Conservation (phyloP, 805 yeast species). For the Starmerella cellae region DNA sequence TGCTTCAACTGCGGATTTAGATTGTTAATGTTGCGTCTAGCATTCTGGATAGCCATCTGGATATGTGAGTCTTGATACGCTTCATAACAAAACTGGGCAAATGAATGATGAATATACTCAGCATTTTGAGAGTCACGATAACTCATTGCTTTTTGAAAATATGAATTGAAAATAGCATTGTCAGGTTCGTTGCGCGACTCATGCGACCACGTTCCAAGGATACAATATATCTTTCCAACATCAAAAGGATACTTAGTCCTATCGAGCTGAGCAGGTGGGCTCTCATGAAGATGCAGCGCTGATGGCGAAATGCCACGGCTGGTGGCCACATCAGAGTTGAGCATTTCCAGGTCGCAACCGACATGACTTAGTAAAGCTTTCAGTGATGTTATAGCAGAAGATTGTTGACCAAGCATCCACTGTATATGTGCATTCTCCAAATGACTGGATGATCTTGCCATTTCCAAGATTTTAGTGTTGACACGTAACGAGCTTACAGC, state of each 20-base stretch:
- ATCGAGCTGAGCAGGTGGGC: no score
- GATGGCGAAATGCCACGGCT: no score
- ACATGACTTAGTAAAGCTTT: no score
- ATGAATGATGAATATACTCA: conserved; percentile 40
- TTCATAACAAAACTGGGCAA: conserved; percentile 53
- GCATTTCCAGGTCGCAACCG: no score
- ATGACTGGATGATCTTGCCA: background rate
- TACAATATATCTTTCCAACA: conserved; percentile 11
- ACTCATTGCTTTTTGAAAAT: conserved; percentile 38
- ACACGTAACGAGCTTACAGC: no score
- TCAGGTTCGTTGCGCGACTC: conserved; percentile 59
- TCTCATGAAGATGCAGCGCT: no score
- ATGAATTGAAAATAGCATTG: conserved; percentile 40
- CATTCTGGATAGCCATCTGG: conserved; percentile 28
- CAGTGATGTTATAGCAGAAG: conserved; percentile 38
- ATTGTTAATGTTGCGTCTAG: conserved; percentile 1
- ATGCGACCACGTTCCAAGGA: conserved; percentile 41
- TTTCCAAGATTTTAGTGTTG: background rate
- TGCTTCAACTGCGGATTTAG: conserved; percentile 26
- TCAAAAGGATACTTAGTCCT: background rate
- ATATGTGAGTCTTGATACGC: conserved; percentile 10
- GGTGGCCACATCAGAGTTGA: no score
- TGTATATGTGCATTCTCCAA: conserved; percentile 46
- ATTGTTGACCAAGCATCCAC: conserved; percentile 50
- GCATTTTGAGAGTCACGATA: background rate